Evolutionary conservation across 2,329 filamentous ascomycete genomes (phyloP).

Genomic region (Verticillium isaacii): DNA sequence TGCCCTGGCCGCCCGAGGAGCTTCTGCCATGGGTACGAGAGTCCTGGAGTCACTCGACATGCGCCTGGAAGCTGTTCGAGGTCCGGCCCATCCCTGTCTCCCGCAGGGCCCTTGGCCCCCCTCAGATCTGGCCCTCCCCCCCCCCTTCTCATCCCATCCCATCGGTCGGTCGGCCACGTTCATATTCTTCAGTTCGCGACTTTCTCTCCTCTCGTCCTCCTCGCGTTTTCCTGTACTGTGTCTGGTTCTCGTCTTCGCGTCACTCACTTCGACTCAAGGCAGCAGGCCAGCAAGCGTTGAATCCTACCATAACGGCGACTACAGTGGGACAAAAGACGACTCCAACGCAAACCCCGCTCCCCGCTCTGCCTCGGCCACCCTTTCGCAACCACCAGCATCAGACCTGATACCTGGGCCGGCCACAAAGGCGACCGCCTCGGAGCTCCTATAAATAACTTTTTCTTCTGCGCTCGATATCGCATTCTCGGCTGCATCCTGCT

Average conservation of each 20-base stretch:
- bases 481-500: slow-evolving; percentile 4
- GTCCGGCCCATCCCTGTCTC: not conserved
- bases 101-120: not conserved
- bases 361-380: slow-evolving; percentile 10
- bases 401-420: slow-evolving; percentile 2
- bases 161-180: slow-evolving; percentile 6
- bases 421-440: slow-evolving; percentile 11
- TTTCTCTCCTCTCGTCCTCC: not conserved
- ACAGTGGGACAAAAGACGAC: slow-evolving; percentile 2
- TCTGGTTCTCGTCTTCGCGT: slow-evolving; percentile 1
- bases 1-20: no score
- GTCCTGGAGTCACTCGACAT: not conserved
- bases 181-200: slow-evolving; percentile 3
- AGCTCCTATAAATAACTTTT: slow-evolving; percentile 19
- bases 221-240: not conserved
- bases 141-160: not conserved
- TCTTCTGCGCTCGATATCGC: slow-evolving; percentile 5
- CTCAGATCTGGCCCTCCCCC: not conserved
- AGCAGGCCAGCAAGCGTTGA: slow-evolving; percentile 10
- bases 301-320: not conserved
- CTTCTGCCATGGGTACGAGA: not conserved
- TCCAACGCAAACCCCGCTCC: slow-evolving; percentile 8
- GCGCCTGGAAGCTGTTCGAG: not conserved
- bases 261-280: slow-evolving; percentile 2
- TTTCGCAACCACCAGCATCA: slow-evolving; percentile 1